Evolutionary conservation across 1,139 yeast genomes (phyloP).

Genomic region (Taphrina pruni): DNA sequence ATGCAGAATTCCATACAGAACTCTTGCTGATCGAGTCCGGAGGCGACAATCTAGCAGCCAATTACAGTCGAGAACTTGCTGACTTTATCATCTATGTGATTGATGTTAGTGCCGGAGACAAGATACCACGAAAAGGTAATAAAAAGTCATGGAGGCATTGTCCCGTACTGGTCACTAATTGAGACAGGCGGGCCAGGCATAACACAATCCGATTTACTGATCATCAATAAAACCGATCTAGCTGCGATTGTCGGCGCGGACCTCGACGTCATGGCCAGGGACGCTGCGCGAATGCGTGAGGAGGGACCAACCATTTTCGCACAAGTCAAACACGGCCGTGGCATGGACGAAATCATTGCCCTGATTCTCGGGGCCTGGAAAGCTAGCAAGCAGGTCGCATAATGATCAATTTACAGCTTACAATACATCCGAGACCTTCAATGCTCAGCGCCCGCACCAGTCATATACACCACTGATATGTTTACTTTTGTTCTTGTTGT

Average conservation of each 20-base stretch:
- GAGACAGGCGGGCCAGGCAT: slow-evolving; percentile 43
- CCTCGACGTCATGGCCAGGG: slow-evolving; percentile 42
- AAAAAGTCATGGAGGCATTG: neutral
- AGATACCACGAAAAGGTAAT: slow-evolving; percentile 43
- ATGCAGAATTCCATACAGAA: slow-evolving; percentile 41
- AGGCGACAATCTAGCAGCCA: slow-evolving; percentile 44
- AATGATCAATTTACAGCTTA: neutral
- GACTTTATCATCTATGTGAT: slow-evolving; percentile 44
- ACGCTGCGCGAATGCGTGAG: slow-evolving; percentile 44
- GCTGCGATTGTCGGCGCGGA: slow-evolving; percentile 43
- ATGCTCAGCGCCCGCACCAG: neutral
- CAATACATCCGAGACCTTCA: neutral
- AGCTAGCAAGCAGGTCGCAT: neutral
- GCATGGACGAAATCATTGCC: slow-evolving; percentile 42
- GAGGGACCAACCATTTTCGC: slow-evolving; percentile 43
- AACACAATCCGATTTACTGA: slow-evolving; percentile 42
- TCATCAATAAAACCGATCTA: slow-evolving; percentile 43
- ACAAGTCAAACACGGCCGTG: slow-evolving; percentile 42
- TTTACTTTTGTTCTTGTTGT: neutral
- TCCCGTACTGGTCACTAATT: slow-evolving; percentile 18
- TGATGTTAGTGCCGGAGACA: slow-evolving; percentile 45
- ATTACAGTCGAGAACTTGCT: slow-evolving; percentile 44
- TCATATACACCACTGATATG: neutral
- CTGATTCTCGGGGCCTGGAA: slow-evolving; percentile 42
- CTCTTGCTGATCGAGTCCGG: slow-evolving; percentile 43